Base-by-base conservation (phyloP, 2,329 filamentous ascomycete genomes). In the Penicillium fuscoglaucum region DNA sequence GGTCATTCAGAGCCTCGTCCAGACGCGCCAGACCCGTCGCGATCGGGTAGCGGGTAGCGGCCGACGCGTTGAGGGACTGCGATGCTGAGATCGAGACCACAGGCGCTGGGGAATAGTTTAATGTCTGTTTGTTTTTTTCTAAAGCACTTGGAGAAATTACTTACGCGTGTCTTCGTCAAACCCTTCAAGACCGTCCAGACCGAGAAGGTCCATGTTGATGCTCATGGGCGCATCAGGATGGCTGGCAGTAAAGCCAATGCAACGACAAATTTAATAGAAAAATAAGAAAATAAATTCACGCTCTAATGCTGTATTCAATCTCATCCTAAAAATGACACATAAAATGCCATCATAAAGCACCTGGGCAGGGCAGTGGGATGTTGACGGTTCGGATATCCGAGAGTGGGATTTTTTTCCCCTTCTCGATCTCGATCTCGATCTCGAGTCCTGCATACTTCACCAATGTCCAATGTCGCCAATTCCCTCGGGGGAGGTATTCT, bases 1-100 rank as follows among this genome's bases (percentile, higher is more conserved):
- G 12, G 29, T 61, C 62, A 50, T 69, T 65, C 12, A 63, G 45
- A 9, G 69, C 70, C 57, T 70, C 72, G 68, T 86, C 80, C 41
- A 85, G 78, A 54, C 75, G 75, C 41, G 68, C 37, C 15, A 85
- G 69, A 21, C 82, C 82, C 10, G 81, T 84, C 6, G 68, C 61
- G 19, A 76, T 65, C 4, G 67, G 57, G 26, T 63, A 56, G 21
- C 61, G 35, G 31, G 55, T 43, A 6, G 64, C 52, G 39, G 63
- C 63, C 2, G 69, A 71, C 44, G 69, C 68, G 53, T 70, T 68
- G 4, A 76, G 60, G 2, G 73, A 74, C 61, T 76, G 73, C 12
- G 73, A 76, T 31, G 74, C 74, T 9, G 73, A 69, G 40, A 73
- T 72, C 12, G 70, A 76, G 43, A 68, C 61, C 49, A 72, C 65